Evolutionary conservation across 805 yeast species (phyloP), one percentile per base, ranked within the genome.

Genomic region (Myxozyma sirexii): DNA sequence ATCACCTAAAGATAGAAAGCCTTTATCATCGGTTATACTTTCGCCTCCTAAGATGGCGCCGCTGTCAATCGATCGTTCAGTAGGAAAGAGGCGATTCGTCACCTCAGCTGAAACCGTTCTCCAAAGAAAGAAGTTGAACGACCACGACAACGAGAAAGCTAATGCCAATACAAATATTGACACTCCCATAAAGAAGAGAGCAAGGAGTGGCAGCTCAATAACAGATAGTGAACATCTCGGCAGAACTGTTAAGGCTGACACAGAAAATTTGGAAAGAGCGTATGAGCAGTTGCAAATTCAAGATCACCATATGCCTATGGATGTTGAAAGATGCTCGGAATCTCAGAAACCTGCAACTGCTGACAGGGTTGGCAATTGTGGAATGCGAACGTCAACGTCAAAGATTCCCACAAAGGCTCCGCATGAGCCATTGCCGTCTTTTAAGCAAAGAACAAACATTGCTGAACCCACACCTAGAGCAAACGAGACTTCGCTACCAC

Each of bases 41-140:
- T 45, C 60, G 4, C 61, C 57, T 7, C 61, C 61, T 10, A 38
- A 49, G 33, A 54, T 54, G 61, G 54, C 50, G n/a, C 46, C 56
- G 10, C 31, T 56, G 26, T 21, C 54, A 4, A 47, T 23, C 15
- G 10, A 26, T 41, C 55, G 53, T 13, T n/a, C 44, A 37, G 17
- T n/a, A 24, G n/a, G 7, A 8, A 35, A 37, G 43, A 39, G 19
- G n/a, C 24, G 27, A 17, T 19, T 19, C 12, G 8, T 19, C 7
- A 17, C 42, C 3, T 27, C 33, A 3, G 21, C 47, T 17, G 21
- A 23, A 24, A 13, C 4, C 27, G 29, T 29, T 13, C 39, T n/a
- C 31, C 42, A 13, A 17, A 29, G 21, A 17, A 21, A 26, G 29
- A 17, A 29, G 54, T n/a, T 4, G 12, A 15, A 15, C 26, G 4